phyloP scores from a whole-genome alignment of 208 protist species.

The Trypanosomatidae sp. region DNA sequence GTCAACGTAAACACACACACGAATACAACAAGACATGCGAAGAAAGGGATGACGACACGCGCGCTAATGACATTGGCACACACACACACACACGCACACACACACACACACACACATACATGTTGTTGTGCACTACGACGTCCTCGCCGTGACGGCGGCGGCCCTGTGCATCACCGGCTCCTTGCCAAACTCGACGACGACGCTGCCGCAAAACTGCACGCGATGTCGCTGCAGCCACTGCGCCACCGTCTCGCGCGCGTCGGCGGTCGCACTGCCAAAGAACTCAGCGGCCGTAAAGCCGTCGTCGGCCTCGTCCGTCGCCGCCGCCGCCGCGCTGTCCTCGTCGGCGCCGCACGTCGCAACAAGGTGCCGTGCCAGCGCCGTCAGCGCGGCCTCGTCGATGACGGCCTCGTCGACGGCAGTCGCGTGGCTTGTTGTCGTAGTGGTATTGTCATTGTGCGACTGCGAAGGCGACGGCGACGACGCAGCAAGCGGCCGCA shows the following conservation, averaged over 20 bases:
- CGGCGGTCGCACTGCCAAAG: slow-evolving; percentile 32
- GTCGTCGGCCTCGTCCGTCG: too few species aligned
- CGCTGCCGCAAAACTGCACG: slow-evolving; percentile 54
- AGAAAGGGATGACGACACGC: too few species aligned
- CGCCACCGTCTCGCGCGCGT: slow-evolving; percentile 46
- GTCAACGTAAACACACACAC: too few species aligned
- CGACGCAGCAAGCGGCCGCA: slow-evolving; percentile 15
- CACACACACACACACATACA: too few species aligned
- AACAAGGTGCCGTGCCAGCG: slow-evolving; percentile 73
- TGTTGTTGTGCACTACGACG: too few species aligned
- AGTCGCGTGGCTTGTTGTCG: not conserved
- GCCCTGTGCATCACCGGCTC: slow-evolving; percentile 72
- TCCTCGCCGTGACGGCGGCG: too few species aligned
- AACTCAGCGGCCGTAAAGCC: too few species aligned
- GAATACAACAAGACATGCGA: too few species aligned
- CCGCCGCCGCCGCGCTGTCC: too few species aligned
- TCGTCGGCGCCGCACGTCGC: slow-evolving; percentile 55
- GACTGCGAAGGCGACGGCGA: not conserved
- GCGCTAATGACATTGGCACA: too few species aligned
- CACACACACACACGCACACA: too few species aligned
- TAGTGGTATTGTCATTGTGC: not conserved
- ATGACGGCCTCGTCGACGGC: slow-evolving; percentile 11
- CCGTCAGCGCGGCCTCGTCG: slow-evolving; percentile 26
- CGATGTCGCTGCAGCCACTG: slow-evolving; percentile 75
- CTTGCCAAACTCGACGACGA: slow-evolving; percentile 82